Base-by-base conservation (phyloP, 2,329 filamentous ascomycete species). In the Paraphoma sp. region DNA sequence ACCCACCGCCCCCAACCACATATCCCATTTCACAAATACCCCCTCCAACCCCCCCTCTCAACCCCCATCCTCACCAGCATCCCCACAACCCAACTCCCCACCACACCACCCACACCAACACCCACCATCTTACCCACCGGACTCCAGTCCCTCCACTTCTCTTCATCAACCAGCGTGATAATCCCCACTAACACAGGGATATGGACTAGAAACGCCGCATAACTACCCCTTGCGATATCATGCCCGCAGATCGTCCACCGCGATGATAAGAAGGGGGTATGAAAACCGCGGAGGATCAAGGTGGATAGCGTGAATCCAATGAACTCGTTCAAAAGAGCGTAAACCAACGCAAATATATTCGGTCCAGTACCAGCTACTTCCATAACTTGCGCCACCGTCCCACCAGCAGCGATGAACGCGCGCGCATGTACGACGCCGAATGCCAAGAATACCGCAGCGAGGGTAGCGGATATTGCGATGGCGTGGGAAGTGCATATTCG, bases 201-300 rank as follows among this genome's bases (percentile, higher is more conserved):
- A 56, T 65, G 62, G 28, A 62, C 51, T 29, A 65, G 43, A 43
- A 67, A 67, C 6, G 62, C 57, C 12, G 64, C 48, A 45, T 67
- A 67, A 28, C 56, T 64, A 42, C 58, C 62, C 47, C 51, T 54
- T 12, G 45, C 60, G 1, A 61, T n/a, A 12, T 60, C 53, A 3
- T 53, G 36, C 12, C 49, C 43, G 6, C 42, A 31, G 6, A 60
- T 3, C 1, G 14, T 14, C 59, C 59, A 61, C 23, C 42, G 16
- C 38, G 12, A 31, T 18, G 42, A 40, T 2, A 47, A 18, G 23
- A 31, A 40, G 1, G 38, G n/a, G 45, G 12, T 16, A n/a, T 36
- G 45, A 36, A 64, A 64, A 1, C 43, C 1, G 2, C 17, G 12
- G 2, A 63, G 40, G 2, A 55, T 6, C 1, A 38, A 1, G 0